phyloP scores from a whole-genome alignment of 2,329 filamentous ascomycete genomes.

The Paecilomyces dactylethromorphus region DNA sequence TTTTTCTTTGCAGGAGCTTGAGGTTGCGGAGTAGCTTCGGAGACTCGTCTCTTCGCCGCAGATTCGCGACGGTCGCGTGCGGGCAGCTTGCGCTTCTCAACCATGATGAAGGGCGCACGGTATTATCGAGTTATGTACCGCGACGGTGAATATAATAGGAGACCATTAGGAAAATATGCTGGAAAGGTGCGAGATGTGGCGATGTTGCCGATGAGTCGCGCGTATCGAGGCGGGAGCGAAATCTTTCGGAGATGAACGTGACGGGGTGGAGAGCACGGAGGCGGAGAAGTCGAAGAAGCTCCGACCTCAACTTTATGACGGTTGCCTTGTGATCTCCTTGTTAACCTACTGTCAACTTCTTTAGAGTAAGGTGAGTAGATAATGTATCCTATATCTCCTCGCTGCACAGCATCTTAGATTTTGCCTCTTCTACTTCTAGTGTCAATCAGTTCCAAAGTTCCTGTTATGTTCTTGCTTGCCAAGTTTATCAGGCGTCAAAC shows the following conservation, averaged over 20 bases:
- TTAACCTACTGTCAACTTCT: background rate
- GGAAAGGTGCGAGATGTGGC: background rate
- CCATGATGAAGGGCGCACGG: conserved; percentile 22
- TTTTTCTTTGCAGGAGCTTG: conserved; percentile 29
- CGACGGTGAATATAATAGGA: background rate
- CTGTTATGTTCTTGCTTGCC: background rate
- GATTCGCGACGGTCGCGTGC: conserved; percentile 39
- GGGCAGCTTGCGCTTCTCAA: conserved; percentile 38
- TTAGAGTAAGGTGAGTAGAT: background rate
- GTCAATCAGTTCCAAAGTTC: background rate
- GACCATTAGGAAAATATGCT: background rate
- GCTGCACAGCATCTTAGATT: background rate
- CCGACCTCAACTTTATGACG: background rate
- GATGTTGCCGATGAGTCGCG: background rate
- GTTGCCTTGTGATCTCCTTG: background rate
- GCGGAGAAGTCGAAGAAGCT: conserved; percentile 5
- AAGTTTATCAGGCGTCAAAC: background rate
- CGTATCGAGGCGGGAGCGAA: background rate
- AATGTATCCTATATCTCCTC: background rate
- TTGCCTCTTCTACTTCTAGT: background rate
- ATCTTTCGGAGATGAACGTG: background rate
- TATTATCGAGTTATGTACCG: background rate
- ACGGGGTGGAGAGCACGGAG: conserved; percentile 5
- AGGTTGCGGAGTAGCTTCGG: conserved; percentile 28
- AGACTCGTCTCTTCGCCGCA: conserved; percentile 36